These are phyloP conservation scores for Nevesoporus exiguus DNA, from an alignment of 768 basidiomycete genomes.

Conservation along the genomic window DNA sequence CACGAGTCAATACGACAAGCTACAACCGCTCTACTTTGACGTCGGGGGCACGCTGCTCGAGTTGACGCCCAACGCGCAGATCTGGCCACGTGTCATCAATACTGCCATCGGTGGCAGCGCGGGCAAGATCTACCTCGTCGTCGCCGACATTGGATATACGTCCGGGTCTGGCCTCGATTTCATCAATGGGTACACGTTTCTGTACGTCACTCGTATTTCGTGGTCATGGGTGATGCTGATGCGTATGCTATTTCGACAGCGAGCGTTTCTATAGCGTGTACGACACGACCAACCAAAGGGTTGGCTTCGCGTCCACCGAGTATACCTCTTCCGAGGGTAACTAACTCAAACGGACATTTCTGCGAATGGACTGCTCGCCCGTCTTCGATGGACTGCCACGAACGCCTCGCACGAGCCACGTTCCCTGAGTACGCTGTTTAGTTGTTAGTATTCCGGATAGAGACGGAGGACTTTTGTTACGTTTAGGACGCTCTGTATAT, in stretches of 20 bases:
- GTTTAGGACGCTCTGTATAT: no score
- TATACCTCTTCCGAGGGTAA: not conserved
- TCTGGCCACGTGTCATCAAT: conserved; percentile 2
- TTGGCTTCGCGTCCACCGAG: not conserved
- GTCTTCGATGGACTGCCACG: no score
- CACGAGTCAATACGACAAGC: not conserved
- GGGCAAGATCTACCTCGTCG: not conserved
- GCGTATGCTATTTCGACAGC: no score
- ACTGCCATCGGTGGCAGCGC: not conserved
- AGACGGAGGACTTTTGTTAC: no score
- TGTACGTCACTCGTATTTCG: not conserved
- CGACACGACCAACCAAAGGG: not conserved
- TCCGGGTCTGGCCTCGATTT: not conserved
- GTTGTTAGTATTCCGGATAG: no score
- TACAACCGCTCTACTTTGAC: not conserved
- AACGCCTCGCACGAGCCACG: no score
- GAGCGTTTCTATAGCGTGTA: not conserved
- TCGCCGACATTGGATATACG: not conserved
- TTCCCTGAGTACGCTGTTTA: no score
- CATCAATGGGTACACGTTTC: not conserved
- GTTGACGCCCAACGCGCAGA: not conserved
- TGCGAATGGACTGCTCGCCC: no score
- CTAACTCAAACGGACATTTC: no score
- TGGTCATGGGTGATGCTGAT: not conserved
- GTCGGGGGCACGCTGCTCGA: not conserved